Conservation (phyloP, 2,329 filamentous ascomycete species). For the Fusarium algeriense region DNA sequence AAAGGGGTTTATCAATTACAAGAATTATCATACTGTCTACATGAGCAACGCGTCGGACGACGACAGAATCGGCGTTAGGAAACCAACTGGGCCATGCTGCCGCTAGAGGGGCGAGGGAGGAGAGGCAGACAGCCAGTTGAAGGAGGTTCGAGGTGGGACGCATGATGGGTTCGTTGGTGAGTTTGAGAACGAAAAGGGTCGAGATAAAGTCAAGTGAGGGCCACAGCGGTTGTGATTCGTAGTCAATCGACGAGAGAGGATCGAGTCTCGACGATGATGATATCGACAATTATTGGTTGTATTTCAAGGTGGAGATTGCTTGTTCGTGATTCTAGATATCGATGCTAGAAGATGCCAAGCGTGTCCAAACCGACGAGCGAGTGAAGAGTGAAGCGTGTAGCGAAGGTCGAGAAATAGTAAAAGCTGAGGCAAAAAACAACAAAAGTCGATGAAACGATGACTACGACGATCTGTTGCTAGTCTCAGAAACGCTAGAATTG, state of each 20-base stretch:
- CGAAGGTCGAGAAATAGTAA: conserved; percentile 32
- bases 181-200: conserved; percentile 4
- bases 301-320: conserved; percentile 6
- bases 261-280: conserved; percentile 3
- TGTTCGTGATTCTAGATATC: not conserved
- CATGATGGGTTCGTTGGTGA: conserved; percentile 55
- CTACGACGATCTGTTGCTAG: conserved; percentile 14
- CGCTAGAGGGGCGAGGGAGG: conserved; percentile 63
- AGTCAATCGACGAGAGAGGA: not conserved
- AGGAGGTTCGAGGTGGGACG: conserved; percentile 61
- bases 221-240: not conserved
- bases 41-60: conserved; percentile 50
- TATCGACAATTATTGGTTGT: not conserved
- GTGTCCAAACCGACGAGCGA: conserved; percentile 19
- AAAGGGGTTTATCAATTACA: not conserved
- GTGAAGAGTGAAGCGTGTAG: conserved; percentile 23
- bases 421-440: conserved; percentile 28
- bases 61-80: conserved; percentile 64
- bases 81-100: conserved; percentile 69
- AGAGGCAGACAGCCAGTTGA: conserved; percentile 63
- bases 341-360: conserved; percentile 19
- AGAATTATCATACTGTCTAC: conserved; percentile 23
- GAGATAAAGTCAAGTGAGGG: not conserved
- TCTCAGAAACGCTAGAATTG: conserved; percentile 18
- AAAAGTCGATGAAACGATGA: conserved; percentile 19